Evolutionary conservation across 345 rosid genomes (phyloP).

Genomic region (Aegle marmelos): DNA sequence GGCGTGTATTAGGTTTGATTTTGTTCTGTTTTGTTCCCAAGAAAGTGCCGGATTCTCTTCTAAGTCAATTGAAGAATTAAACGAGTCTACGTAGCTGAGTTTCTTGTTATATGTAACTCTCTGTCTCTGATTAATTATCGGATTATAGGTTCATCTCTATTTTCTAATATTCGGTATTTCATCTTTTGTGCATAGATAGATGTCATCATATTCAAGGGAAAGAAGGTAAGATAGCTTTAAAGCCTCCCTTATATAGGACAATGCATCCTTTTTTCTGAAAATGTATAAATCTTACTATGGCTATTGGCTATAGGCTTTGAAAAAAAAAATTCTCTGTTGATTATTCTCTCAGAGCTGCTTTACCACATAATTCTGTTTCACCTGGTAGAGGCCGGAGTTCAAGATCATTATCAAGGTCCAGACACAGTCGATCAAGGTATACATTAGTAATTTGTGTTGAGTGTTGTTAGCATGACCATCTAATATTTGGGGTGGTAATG

Average conservation of each 20-base stretch:
- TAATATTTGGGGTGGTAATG: background rate
- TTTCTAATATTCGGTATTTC: slow-evolving; percentile 4
- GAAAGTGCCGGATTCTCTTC: background rate
- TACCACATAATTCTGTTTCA: slow-evolving; percentile 32
- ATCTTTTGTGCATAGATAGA: slow-evolving; percentile 21
- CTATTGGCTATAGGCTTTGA: too few species aligned
- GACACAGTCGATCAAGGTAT: slow-evolving; percentile 53
- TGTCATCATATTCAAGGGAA: slow-evolving; percentile 53
- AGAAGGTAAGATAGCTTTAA: slow-evolving; percentile 36
- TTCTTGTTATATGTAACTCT: background rate
- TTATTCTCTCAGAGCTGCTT: slow-evolving; percentile 36
- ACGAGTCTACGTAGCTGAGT: background rate
- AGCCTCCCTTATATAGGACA: background rate
- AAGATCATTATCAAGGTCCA: slow-evolving; percentile 48
- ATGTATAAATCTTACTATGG: background rate
- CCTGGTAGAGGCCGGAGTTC: slow-evolving; percentile 40
- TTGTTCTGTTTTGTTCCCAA: background rate
- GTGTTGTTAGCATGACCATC: background rate
- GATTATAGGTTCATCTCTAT: background rate
- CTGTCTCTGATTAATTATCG: background rate
- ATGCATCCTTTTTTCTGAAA: background rate
- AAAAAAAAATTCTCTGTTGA: background rate
- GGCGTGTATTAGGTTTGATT: background rate
- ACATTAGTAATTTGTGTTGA: background rate
- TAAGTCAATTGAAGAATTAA: background rate